phyloP scores from a whole-genome alignment of 2,329 filamentous ascomycete species.

The Penicillium sp. region DNA sequence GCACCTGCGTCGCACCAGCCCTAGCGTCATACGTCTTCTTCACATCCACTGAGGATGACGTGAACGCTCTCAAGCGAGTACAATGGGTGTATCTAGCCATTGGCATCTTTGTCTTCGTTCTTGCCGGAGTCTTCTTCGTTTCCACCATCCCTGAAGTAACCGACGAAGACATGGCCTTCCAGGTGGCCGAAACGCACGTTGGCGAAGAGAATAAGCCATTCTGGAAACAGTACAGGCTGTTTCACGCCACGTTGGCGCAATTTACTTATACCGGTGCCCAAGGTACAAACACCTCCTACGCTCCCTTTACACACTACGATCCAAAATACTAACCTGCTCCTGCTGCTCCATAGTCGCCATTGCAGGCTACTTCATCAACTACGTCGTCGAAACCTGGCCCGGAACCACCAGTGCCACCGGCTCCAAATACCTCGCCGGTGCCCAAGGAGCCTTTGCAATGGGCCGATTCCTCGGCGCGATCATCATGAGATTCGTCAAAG shows the following conservation, averaged over 20 bases:
- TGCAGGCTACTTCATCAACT: slow-evolving; percentile 63
- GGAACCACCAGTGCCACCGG: slow-evolving; percentile 48
- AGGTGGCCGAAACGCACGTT: slow-evolving; percentile 49
- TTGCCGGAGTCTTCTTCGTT: slow-evolving; percentile 58
- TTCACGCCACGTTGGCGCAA: slow-evolving; percentile 66
- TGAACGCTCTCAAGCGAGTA: slow-evolving; percentile 55
- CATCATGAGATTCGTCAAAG: slow-evolving; percentile 58
- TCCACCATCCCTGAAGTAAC: slow-evolving; percentile 64
- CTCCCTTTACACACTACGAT: no score
- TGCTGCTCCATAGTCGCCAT: slow-evolving; percentile 35
- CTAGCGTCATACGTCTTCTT: slow-evolving; percentile 68
- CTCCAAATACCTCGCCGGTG: slow-evolving; percentile 64
- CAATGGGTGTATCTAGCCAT: slow-evolving; percentile 75
- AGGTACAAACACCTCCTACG: no score
- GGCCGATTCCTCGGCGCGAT: slow-evolving; percentile 61
- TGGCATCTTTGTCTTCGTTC: slow-evolving; percentile 59
- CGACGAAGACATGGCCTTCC: slow-evolving; percentile 58
- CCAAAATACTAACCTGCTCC: no score
- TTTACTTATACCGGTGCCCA: slow-evolving; percentile 76
- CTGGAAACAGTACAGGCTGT: slow-evolving; percentile 62
- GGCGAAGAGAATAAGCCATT: slow-evolving; percentile 53
- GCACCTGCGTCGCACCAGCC: slow-evolving; percentile 64
- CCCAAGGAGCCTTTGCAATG: slow-evolving; percentile 62
- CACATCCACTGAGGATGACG: slow-evolving; percentile 50
- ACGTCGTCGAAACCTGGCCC: slow-evolving; percentile 53